Evolutionary conservation across 2,329 filamentous ascomycete species (phyloP), one percentile per base, ranked within the genome.

Genomic region (Calonectria hongkongensis): DNA sequence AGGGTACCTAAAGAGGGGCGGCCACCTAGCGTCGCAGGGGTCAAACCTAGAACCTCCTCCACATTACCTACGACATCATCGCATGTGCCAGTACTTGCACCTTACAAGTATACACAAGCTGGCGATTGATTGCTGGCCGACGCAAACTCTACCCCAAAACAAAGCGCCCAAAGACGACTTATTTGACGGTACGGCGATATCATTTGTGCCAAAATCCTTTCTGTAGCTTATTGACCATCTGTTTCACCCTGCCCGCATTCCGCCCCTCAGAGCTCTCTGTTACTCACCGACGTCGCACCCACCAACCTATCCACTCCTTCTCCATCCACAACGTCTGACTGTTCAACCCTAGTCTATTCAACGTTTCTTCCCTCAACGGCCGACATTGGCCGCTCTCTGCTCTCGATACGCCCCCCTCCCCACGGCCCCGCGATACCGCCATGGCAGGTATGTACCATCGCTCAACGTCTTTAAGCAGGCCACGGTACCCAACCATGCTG

Each of bases 381-480:
- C 58, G 18, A 60, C 41, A 33, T 21, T 51, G 48, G 41, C 48
- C 63, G 43, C 45, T 3, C 25, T 43, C 39, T 68, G 54, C 39
- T 50, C 39, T 56, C 9, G 39, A 50, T n/a, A 62, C 25, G 60
- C 30, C 30, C 43, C 30, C 33, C 65, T 7, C 47, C 28, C 33
- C 30, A 15, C 65, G 33, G 33, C 39, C 50, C 43, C 48, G 60
- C 68, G 67, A 69, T 47, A 72, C 72, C 67, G 68, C 60, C 69
- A 79, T 79, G 77, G 54, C 76, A 73, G 77, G 77, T 79, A 78
- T 66, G 77, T 77, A 74, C 68, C 47, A 47, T 58, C 71, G 65
- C 76, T 77, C 65, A 62, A 21, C 56, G 39, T 67, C 69, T 54
- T 69, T 60, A 36, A 66, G 63, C 54, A 63, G 56, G 65, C 39